Evolutionary conservation across 768 basidiomycete species (phyloP).

Genomic region (Amanita pseudoporphyria): DNA sequence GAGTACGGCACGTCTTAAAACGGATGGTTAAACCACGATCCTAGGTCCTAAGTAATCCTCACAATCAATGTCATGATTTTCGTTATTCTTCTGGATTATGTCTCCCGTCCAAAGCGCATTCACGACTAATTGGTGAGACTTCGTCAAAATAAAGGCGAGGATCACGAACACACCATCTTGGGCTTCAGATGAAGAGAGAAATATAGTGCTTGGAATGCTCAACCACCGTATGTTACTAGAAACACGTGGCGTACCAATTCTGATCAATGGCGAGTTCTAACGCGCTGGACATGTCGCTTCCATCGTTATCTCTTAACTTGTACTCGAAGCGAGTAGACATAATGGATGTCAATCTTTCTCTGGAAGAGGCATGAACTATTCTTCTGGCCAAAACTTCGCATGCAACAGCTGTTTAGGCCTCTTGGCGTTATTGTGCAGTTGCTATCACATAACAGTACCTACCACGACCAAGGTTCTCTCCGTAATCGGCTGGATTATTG

Average conservation of each 20-base stretch:
- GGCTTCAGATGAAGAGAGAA: slow-evolving; percentile 77
- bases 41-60: slow-evolving; percentile 13
- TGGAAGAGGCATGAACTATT: slow-evolving; percentile 61
- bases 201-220: slow-evolving; percentile 47
- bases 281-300: slow-evolving; percentile 64
- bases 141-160: not conserved
- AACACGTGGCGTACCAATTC: slow-evolving; percentile 47
- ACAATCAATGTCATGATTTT: slow-evolving; percentile 74
- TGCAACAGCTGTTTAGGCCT: slow-evolving; percentile 43
- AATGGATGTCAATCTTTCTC: slow-evolving; percentile 54
- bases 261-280: slow-evolving; percentile 91
- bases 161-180: slow-evolving; percentile 51
- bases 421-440: not conserved
- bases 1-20: slow-evolving; percentile 57
- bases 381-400: slow-evolving; percentile 80
- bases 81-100: slow-evolving; percentile 70
- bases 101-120: slow-evolving; percentile 77
- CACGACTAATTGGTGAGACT: slow-evolving; percentile 42
- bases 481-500: slow-evolving; percentile 76
- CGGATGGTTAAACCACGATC: not conserved
- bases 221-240: not conserved
- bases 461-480: slow-evolving; percentile 79
- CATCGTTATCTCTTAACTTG: slow-evolving; percentile 63
- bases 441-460: slow-evolving; percentile 12
- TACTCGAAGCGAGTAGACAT: slow-evolving; percentile 76